A percentile compares a stretch with the other conserved stretches of the same genome.
Conservation (phyloP, 129 eudicot genomes). For the Calendula officinalis region DNA sequence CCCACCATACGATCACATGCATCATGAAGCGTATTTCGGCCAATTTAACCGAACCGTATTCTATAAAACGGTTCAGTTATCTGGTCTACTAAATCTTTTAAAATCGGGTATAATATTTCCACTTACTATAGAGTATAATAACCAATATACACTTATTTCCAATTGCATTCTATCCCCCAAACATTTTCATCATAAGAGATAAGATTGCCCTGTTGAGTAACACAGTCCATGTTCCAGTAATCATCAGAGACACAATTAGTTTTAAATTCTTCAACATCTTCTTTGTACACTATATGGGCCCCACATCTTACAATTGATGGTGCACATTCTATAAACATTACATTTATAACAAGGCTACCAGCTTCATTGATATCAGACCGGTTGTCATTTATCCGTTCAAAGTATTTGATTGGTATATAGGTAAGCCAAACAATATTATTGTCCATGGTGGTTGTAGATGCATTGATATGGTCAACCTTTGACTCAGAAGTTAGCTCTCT, state of each 20-base stretch:
- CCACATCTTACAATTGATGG: neutral
- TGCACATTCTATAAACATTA: neutral
- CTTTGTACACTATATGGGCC: neutral
- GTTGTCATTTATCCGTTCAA: neutral
- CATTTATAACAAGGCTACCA: neutral
- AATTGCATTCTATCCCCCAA: too few relatives aligned
- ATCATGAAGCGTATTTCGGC: slow-evolving; percentile 79
- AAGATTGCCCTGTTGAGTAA: neutral
- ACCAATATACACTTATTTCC: too few relatives aligned
- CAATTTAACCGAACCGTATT: too few relatives aligned
- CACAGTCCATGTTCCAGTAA: neutral
- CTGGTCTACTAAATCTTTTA: too few relatives aligned
- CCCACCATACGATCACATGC: slow-evolving; percentile 95
- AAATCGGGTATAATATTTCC: too few relatives aligned
- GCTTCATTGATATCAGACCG: neutral
- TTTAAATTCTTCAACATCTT: neutral
- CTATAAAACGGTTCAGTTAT: too few relatives aligned
- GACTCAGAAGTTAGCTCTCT: neutral
- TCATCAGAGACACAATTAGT: neutral
- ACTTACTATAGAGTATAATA: too few relatives aligned
- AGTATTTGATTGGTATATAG: neutral
- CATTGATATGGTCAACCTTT: too few relatives aligned
- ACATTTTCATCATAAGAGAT: neutral
- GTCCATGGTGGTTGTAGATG: too few relatives aligned
- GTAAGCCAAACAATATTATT: neutral